Percentiles rank a stretch among this genome's conserved stretches.
Conservation (phyloP, 2,329 filamentous ascomycete species). For the Emmonsiellopsis sp. region DNA sequence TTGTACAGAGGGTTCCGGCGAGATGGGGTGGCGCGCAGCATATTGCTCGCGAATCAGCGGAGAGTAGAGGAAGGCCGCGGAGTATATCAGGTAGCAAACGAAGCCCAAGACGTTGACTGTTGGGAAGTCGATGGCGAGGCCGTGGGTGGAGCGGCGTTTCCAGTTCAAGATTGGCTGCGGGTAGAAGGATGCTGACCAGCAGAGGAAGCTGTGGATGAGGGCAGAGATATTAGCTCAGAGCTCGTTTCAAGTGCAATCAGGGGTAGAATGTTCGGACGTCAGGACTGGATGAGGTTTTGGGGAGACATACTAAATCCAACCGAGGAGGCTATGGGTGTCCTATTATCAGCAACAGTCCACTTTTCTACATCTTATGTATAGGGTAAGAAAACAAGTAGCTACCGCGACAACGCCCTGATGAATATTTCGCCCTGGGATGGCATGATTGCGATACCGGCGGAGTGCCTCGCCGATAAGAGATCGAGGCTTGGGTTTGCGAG, state of each 20-base stretch:
- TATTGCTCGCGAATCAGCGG: slow-evolving; percentile 72
- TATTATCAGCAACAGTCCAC: slow-evolving; percentile 12
- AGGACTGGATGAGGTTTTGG: background rate
- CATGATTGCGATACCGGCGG: slow-evolving; percentile 13
- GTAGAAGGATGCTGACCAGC: slow-evolving; percentile 88
- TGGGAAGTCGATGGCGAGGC: slow-evolving; percentile 82
- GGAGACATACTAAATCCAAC: slow-evolving; percentile 58
- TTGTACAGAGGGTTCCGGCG: slow-evolving; percentile 71
- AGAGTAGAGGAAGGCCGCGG: slow-evolving; percentile 67
- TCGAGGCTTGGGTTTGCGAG: too few relatives aligned
- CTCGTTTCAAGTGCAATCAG: background rate
- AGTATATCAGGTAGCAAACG: slow-evolving; percentile 64
- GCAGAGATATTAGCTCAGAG: background rate
- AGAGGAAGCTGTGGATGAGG: slow-evolving; percentile 42
- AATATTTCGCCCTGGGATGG: slow-evolving; percentile 26
- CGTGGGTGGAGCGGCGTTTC: slow-evolving; percentile 65
- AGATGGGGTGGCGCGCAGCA: slow-evolving; percentile 63
- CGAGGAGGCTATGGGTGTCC: slow-evolving; percentile 44
- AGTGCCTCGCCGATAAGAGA: background rate
- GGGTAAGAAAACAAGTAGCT: slow-evolving; percentile 10
- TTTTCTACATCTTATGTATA: background rate
- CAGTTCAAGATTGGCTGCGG: slow-evolving; percentile 79
- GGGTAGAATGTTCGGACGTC: background rate
- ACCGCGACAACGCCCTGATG: slow-evolving; percentile 35
- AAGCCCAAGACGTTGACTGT: slow-evolving; percentile 58